phyloP scores from a whole-genome alignment of 176 grass and related monocot genomes.

The Eleusine coracana region DNA sequence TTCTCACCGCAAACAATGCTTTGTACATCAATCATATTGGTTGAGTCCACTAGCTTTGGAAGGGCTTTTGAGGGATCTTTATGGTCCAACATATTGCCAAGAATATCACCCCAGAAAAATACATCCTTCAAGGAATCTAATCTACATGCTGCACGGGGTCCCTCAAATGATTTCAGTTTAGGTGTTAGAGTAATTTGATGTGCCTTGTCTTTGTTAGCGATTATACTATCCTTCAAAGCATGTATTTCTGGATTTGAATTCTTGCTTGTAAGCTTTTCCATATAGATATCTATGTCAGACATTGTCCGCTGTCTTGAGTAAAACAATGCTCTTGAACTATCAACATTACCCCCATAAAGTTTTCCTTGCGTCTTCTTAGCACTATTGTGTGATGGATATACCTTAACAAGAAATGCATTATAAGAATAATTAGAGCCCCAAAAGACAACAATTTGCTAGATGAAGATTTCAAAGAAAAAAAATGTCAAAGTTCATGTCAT shows the following conservation, averaged over 20 bases:
- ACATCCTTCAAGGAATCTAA: conserved; percentile 85
- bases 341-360: conserved; percentile 49
- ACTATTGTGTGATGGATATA: conserved; percentile 63
- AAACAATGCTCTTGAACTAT: conserved; percentile 71
- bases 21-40: conserved; percentile 72
- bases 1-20: conserved; percentile 77
- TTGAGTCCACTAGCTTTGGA: conserved; percentile 75
- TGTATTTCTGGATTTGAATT: conserved; percentile 57
- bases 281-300: conserved; percentile 64
- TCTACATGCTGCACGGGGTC: conserved; percentile 49
- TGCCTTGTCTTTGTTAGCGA: conserved; percentile 50
- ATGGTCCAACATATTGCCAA: conserved; percentile 55
- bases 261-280: conserved; percentile 65
- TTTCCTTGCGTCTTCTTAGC: conserved; percentile 48
- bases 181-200: conserved; percentile 44
- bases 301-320: conserved; percentile 66
- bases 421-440: conserved; percentile 7
- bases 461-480: background rate
- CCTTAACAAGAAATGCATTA: conserved; percentile 60
- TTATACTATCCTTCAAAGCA: conserved; percentile 46
- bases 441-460: background rate
- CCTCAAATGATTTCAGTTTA: conserved; percentile 62
- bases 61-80: conserved; percentile 47
- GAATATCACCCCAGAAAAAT: conserved; percentile 87
- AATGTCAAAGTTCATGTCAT: background rate